phyloP scores from a whole-genome alignment of 495 filamentous ascomycete genomes.

The Cercophora newfieldiana region DNA sequence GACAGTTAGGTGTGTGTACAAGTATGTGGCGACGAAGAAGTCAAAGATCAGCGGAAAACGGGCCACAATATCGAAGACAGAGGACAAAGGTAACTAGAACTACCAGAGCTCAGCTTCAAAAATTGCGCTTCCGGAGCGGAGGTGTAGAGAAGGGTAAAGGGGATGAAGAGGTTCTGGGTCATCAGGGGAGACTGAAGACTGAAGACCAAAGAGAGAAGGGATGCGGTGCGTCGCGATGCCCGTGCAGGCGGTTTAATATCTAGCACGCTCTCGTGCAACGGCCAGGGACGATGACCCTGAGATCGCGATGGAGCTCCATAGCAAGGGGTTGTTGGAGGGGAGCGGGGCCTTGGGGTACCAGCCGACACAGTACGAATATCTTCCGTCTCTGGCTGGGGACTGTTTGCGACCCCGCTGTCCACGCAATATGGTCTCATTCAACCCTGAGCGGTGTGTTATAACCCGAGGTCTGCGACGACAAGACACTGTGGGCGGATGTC shows the following conservation, averaged over 20 bases:
- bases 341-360: slow-evolving; percentile 2
- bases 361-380: neutral
- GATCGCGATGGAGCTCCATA: slow-evolving; percentile 25
- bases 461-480: neutral
- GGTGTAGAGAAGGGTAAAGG: slow-evolving; percentile 22
- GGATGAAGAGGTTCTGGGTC: slow-evolving; percentile 33
- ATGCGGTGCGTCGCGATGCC: slow-evolving; percentile 8
- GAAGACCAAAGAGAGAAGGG: slow-evolving; percentile 33
- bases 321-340: slow-evolving; percentile 2
- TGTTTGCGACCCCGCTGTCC: neutral
- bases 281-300: slow-evolving; percentile 22
- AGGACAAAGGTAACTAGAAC: slow-evolving; percentile 41
- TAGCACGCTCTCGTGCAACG: neutral
- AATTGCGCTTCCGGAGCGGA: slow-evolving; percentile 31
- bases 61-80: slow-evolving; percentile 21
- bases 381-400: neutral
- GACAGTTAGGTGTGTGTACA: neutral
- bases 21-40: neutral
- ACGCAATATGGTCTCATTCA: neutral
- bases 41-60: neutral
- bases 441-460: neutral
- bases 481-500: neutral
- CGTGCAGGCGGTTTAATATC: slow-evolving; percentile 29
- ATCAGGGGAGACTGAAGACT: slow-evolving; percentile 42
- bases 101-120: slow-evolving; percentile 53